These are phyloP conservation scores for Moniliophthora roreri DNA, from an alignment of 1,284 basidiomycete genomes.

Conservation along the genomic window DNA sequence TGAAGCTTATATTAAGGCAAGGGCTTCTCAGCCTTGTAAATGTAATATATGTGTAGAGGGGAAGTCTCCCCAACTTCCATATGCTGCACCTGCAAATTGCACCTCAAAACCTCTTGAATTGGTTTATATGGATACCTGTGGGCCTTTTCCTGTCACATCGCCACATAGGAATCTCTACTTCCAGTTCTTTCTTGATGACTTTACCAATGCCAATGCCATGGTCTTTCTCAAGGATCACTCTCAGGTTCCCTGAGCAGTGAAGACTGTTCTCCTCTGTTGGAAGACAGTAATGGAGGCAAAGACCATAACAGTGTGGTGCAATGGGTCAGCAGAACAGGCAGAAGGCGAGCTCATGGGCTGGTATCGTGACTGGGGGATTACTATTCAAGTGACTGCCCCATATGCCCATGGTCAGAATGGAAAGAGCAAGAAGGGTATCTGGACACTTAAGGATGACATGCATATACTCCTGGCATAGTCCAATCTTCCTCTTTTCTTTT, in stretches of 20 bases:
- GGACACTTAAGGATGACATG: slow-evolving; percentile 26
- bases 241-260: background rate
- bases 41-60: background rate
- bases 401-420: slow-evolving; percentile 33
- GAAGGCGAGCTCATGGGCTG: background rate
- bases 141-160: slow-evolving; percentile 1
- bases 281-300: background rate
- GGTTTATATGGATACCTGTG: slow-evolving; percentile 11
- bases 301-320: background rate
- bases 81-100: background rate
- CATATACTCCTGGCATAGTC: slow-evolving; percentile 24
- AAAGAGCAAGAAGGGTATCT: slow-evolving; percentile 29
- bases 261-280: background rate
- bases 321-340: slow-evolving; percentile 1
- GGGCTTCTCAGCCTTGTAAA: no score
- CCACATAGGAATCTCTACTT: background rate
- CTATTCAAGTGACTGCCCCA: slow-evolving; percentile 7
- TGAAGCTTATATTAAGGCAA: background rate
- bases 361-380: background rate
- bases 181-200: slow-evolving; percentile 1
- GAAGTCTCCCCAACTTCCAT: background rate
- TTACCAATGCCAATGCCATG: background rate
- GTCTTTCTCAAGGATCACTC: background rate
- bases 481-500: slow-evolving; percentile 16
- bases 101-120: background rate